phyloP scores from a whole-genome alignment of 169 alveolate species.

The Plasmodium knowlesi region DNA sequence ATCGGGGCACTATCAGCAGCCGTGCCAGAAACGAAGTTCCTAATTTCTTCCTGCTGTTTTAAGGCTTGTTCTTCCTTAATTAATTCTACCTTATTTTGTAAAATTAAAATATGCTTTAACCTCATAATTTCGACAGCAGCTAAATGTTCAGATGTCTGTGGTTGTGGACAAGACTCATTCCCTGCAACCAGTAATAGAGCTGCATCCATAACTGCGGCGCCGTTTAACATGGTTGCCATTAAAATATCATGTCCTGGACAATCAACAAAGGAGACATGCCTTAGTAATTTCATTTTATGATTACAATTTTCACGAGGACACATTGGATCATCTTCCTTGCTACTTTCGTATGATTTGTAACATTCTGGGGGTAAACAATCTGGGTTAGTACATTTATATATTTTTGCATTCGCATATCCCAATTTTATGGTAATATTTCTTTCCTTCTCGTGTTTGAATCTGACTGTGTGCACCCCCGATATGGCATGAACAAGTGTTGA shows the following conservation, averaged over 20 bases:
- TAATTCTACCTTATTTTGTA: constrained; percentile 98
- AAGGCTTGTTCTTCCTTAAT: constrained; percentile 96
- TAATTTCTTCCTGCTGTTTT: constrained; percentile 95
- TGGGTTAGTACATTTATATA: constrained; percentile 96
- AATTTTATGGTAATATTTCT: constrained; percentile 98
- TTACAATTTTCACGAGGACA: constrained; percentile 92
- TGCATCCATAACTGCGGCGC: constrained; percentile 99
- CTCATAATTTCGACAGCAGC: constrained; percentile 99
- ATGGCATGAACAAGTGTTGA: constrained; percentile 98
- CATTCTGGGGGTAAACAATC: constrained; percentile 97
- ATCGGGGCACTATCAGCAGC: constrained; percentile 98
- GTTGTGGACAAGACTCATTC: constrained; percentile 97
- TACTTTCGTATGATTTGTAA: constrained; percentile 93
- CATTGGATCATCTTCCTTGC: constrained; percentile 92
- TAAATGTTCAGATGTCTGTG: constrained; percentile 99
- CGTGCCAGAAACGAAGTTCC: constrained; percentile 92
- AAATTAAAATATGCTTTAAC: constrained; percentile 96
- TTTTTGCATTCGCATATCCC: constrained; percentile 99
- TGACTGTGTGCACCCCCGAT: constrained; percentile 97
- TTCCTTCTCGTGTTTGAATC: constrained; percentile 95
- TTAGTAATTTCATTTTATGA: constrained; percentile 88
- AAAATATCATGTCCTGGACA: constrained; percentile 99
- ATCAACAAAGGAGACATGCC: constrained; percentile 99
- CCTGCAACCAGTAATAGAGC: constrained; percentile 97
- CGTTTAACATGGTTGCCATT: constrained; percentile 99